These are phyloP conservation scores for Arthroderma sp. DNA, from an alignment of 2,329 filamentous ascomycete species.

Conservation along the genomic window DNA sequence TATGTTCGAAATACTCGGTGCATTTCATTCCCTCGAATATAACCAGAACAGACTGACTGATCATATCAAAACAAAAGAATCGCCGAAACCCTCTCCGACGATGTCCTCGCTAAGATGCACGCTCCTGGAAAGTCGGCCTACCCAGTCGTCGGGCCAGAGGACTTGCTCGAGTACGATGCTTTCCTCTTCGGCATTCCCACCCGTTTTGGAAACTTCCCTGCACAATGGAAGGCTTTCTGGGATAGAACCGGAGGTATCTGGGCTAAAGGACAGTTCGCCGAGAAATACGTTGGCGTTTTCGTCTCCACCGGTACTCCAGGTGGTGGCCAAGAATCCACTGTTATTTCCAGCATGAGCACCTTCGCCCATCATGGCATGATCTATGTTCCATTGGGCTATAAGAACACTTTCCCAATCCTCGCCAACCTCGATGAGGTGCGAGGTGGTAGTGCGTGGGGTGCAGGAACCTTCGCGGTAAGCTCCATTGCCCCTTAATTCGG, in stretches of 20 bases:
- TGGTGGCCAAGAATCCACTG: conserved; percentile 87
- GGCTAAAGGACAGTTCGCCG: conserved; percentile 60
- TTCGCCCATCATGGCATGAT: conserved; percentile 87
- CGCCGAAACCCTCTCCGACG: conserved; percentile 70
- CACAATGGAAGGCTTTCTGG: conserved; percentile 80
- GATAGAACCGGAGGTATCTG: conserved; percentile 81
- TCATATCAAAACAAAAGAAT: conserved; percentile 37
- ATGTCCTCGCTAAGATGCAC: conserved; percentile 82
- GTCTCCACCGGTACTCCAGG: conserved; percentile 71
- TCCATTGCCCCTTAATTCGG: conserved; percentile 5
- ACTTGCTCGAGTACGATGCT: conserved; percentile 65
- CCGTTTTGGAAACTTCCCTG: conserved; percentile 91
- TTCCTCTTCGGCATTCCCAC: conserved; percentile 93
- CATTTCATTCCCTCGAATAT: neutral
- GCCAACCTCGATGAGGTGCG: conserved; percentile 64
- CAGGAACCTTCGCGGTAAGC: conserved; percentile 69
- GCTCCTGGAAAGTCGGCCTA: conserved; percentile 63
- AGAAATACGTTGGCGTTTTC: conserved; percentile 88
- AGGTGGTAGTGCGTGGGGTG: conserved; percentile 84
- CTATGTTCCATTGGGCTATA: conserved; percentile 91
- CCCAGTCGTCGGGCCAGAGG: conserved; percentile 47
- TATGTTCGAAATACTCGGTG: conserved; percentile 25
- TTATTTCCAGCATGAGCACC: conserved; percentile 67
- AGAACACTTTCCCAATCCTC: conserved; percentile 58
- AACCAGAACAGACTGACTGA: too few relatives aligned